These are phyloP conservation scores for Croton laevigatus DNA, from an alignment of 441 rosid species.

Conservation along the genomic window DNA sequence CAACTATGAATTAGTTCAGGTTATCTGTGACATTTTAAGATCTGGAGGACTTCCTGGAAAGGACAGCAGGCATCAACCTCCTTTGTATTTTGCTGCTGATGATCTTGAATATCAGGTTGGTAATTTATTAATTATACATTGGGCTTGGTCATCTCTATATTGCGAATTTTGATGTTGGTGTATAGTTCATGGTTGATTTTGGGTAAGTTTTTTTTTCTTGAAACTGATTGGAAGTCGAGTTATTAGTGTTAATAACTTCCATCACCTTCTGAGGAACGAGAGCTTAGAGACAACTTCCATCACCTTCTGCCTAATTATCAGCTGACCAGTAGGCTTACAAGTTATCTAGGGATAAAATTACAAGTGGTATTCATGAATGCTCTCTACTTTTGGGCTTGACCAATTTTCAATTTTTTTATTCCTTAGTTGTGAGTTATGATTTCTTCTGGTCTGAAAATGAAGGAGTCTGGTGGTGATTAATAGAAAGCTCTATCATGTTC, in stretches of 20 bases:
- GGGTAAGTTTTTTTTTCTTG: not conserved
- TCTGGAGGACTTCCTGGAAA: slow-evolving; percentile 50
- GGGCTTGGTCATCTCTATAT: slow-evolving; percentile 6
- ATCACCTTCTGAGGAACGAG: not conserved
- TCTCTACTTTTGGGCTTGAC: not conserved
- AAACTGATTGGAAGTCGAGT: too few species aligned
- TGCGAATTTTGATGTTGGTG: not conserved
- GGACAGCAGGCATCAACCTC: slow-evolving; percentile 36
- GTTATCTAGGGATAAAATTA: not conserved
- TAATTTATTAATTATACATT: not conserved
- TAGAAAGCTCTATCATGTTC: not conserved
- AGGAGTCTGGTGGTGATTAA: not conserved
- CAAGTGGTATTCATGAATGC: not conserved
- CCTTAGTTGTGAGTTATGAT: not conserved
- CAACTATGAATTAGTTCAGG: slow-evolving; percentile 28
- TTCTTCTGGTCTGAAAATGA: not conserved
- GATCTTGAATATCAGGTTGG: slow-evolving; percentile 62
- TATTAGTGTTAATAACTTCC: not conserved
- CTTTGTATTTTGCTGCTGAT: slow-evolving; percentile 56
- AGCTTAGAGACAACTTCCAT: not conserved
- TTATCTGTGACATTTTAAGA: slow-evolving; percentile 50
- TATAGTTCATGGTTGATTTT: not conserved
- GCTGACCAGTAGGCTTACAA: not conserved
- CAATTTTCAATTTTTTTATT: not conserved
- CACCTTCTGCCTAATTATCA: not conserved